Evolutionary conservation across 257 asterid species (phyloP), one percentile per base, ranked within the genome.

Genomic region (Fraxinus anomala): DNA sequence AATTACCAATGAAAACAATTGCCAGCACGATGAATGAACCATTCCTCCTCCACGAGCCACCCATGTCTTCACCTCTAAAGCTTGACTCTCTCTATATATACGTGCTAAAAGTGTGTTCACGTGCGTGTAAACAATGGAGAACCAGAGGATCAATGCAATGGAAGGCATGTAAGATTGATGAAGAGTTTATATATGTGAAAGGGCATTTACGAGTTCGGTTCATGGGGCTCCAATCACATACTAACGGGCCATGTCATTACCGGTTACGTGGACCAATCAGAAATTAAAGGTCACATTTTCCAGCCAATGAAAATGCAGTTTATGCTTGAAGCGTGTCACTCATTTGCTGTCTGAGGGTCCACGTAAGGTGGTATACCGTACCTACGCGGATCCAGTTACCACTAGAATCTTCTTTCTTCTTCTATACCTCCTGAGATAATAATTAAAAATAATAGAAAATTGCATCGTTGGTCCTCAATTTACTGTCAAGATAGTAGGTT

Each of bases 241-340:
- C 8, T 33, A 72, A 21, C 10, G 72, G 51, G 47, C 54, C 69
- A 24, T 77, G 85, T 84, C 85, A 77, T 78, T 21, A 31, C 73
- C 69, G 73, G 9, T 76, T 72, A 83, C 87, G 85, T 83, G 89
- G 87, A 73, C 89, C 86, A 82, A 85, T 85, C 24, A 49, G n/a
- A 76, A 3, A 23, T 14, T 30, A 39, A 39, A 19, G 0, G 6
- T 4, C 70, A 1, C 21, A 13, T 33, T 30, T 23, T 51, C 23
- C 6, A 37, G 76, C 89, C 89, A 85, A 85, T 85, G 42, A 31
- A 12, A 59, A 23, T 72, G 75, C 68, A 75, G 5, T 28, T 80
- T 59, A 77, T 5, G 80, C 12, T 83, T 85, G 83, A 36, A 61
- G 17, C 30, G 30, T 61, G 63, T 16, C 63, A 17, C 63, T 4